Percentiles rank a stretch among this genome's conserved stretches.
These are phyloP conservation scores for Microglena sp. DNA, from an alignment of 139 green algal species.

Conservation along the genomic window DNA sequence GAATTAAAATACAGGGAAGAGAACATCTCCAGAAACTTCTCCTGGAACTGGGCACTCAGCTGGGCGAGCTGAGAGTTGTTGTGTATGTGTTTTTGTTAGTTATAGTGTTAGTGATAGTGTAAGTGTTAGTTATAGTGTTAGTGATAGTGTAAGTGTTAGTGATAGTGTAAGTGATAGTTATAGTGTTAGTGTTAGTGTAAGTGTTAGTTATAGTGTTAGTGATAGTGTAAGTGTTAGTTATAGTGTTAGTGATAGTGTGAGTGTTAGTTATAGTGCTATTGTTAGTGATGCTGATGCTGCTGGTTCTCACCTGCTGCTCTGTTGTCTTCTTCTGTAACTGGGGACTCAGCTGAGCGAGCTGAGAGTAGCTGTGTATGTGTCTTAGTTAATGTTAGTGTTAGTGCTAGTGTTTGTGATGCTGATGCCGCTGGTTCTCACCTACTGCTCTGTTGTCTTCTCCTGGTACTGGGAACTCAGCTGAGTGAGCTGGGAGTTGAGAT, in stretches of 20 bases:
- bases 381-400: conserved; percentile 64
- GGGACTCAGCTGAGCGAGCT: conserved; percentile 48
- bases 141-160: too few relatives aligned
- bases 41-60: conserved; percentile 60
- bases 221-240: conserved; percentile 39
- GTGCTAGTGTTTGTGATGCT: conserved; percentile 56
- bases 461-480: conserved; percentile 58
- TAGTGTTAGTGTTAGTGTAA: too few relatives aligned
- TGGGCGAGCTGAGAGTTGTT: conserved; percentile 44
- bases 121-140: too few relatives aligned
- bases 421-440: conserved; percentile 56
- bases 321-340: conserved; percentile 71
- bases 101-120: too few relatives aligned
- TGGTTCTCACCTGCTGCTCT: conserved; percentile 55
- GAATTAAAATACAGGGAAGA: too few relatives aligned
- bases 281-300: conserved; percentile 38
- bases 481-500: conserved; percentile 47
- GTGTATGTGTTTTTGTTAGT: too few relatives aligned
- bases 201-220: conserved; percentile 36
- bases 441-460: conserved; percentile 62
- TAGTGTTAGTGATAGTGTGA: too few relatives aligned
- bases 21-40: conserved; percentile 69
- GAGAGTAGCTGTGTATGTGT: conserved; percentile 37
- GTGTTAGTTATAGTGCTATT: too few relatives aligned
- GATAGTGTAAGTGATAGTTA: too few relatives aligned